A percentile compares a stretch with the other conserved stretches of the same genome.
Conservation (phyloP, 2,329 filamentous ascomycete species). For the Sphaerulina vaccinii region DNA sequence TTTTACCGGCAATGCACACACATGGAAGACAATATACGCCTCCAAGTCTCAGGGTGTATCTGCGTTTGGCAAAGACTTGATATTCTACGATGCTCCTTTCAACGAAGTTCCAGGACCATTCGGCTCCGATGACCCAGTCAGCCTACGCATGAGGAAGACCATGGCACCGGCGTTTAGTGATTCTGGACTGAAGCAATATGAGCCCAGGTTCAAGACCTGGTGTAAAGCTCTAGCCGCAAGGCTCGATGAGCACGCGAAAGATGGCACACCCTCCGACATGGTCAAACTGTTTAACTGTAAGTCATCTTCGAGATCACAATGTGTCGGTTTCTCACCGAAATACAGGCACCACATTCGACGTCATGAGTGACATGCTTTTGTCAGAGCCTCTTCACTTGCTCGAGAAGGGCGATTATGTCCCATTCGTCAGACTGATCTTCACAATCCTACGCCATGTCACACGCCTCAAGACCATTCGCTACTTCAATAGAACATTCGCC, state of each 20-base stretch:
- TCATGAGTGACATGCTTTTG: slow-evolving; percentile 33
- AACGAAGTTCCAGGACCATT: slow-evolving; percentile 22
- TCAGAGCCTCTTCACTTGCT: slow-evolving; percentile 30
- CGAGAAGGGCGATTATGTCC: slow-evolving; percentile 26
- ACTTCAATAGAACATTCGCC: slow-evolving; percentile 10
- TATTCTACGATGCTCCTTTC: slow-evolving; percentile 16
- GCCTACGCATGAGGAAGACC: slow-evolving; percentile 46
- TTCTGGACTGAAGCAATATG: slow-evolving; percentile 29
- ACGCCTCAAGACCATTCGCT: slow-evolving; percentile 18
- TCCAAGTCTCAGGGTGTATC: slow-evolving; percentile 16
- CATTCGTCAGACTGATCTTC: slow-evolving; percentile 28
- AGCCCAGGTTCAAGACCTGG: slow-evolving; percentile 29
- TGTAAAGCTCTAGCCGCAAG: slow-evolving; percentile 22
- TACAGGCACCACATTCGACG: slow-evolving; percentile 25
- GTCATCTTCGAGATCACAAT: slow-evolving; percentile 1
- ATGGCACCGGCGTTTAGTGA: slow-evolving; percentile 30
- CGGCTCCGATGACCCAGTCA: slow-evolving; percentile 20
- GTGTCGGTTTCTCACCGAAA: slow-evolving; percentile 20
- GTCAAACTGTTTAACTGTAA: slow-evolving; percentile 32
- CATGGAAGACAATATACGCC: slow-evolving; percentile 29
- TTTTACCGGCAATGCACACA: slow-evolving; percentile 29
- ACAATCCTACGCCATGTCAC: slow-evolving; percentile 20
- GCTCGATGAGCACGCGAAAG: slow-evolving; percentile 18
- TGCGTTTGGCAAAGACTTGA: slow-evolving; percentile 20
- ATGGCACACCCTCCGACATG: slow-evolving; percentile 25